Conservation (phyloP, 371 early-diverging fungal genomes). For the Mucor sp. region DNA sequence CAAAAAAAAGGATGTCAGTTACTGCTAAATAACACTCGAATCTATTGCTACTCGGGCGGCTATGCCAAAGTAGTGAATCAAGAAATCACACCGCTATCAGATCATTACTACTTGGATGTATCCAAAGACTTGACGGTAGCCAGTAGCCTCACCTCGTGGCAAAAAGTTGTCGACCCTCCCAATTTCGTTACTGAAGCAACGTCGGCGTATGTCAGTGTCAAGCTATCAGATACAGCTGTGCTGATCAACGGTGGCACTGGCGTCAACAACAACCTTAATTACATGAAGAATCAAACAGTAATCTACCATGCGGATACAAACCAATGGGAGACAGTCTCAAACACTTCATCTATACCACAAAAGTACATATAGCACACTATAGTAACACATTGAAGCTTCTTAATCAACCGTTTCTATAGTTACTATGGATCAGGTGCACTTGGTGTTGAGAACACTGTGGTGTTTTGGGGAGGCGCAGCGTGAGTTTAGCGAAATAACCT, state of each 20-base stretch:
- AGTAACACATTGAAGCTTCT: neutral
- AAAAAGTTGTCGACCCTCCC: neutral
- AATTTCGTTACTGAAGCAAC: constrained; percentile 4
- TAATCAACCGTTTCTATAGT: neutral
- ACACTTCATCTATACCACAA: constrained; percentile 6
- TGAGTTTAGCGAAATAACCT: neutral
- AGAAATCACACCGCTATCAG: neutral
- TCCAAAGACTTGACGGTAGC: constrained; percentile 4
- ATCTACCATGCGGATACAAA: constrained; percentile 11
- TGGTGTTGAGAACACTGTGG: neutral
- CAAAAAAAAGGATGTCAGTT: constrained; percentile 14
- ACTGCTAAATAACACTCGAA: constrained; percentile 11
- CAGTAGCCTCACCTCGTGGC: constrained; percentile 2
- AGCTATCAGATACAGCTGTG: constrained; percentile 3
- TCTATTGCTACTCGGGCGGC: constrained; percentile 14
- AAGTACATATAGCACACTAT: neutral
- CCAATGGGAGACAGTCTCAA: constrained; percentile 10
- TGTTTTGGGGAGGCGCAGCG: constrained; percentile 13
- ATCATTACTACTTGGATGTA: constrained; percentile 13
- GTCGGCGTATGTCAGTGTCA: constrained; percentile 8
- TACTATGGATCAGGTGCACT: constrained; percentile 17
- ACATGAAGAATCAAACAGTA: constrained; percentile 12
- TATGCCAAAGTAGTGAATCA: constrained; percentile 7
- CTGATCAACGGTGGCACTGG: constrained; percentile 16
- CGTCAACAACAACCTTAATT: neutral